Evolutionary conservation across 2,329 filamentous ascomycete species (phyloP), one percentile per base, ranked within the genome.

Genomic region (Xylariomycetidae sp.): DNA sequence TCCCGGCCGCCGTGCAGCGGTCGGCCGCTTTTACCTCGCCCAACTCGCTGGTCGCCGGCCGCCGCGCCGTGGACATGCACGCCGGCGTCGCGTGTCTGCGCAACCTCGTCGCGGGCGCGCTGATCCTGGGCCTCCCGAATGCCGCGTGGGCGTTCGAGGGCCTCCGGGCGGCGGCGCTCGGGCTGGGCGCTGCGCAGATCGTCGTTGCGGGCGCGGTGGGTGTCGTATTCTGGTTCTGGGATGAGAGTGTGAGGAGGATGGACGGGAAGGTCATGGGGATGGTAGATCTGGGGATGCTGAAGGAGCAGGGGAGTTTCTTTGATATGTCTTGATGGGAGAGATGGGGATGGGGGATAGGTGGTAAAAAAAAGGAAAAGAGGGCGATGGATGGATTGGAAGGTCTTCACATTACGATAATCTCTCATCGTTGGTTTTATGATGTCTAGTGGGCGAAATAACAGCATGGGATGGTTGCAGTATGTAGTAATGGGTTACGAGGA

Each of bases 21-120:
- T 72, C 68, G 19, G 65, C 69, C 6, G 63, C 64, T 28, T 74
- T 69, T 41, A 73, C 69, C 1, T 66, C 61, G 3, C 59, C 65
- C 5, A 72, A 62, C 47, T 56, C 72, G 16, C 56, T 56, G n/a
- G 54, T 64, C 10, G 62, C 62, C 16, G 58, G 70, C 33, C 63
- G 69, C 18, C 68, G 61, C 44, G 64, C 63, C 12, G 59, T 59
- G 11, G 69, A 74, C 42, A 74, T 75, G 70, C 53, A 62, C 16
- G 62, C 58, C 4, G 64, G 58, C 18, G 57, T 71, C 3, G 40
- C 53, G 2, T 57, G 63, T 23, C 61, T 67, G 54, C 60, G 66
- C 15, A 58, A 53, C 10, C 29, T 72, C 12, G 46, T 59, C 4
- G 58, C 62, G 0, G 71, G 69, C 5, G 50, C 62, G 3, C 66